Percentiles rank a stretch among this genome's conserved stretches.
These are phyloP conservation scores for Neurospora crassa DNA, from an alignment of 2,329 filamentous ascomycete species.

Conservation along the genomic window DNA sequence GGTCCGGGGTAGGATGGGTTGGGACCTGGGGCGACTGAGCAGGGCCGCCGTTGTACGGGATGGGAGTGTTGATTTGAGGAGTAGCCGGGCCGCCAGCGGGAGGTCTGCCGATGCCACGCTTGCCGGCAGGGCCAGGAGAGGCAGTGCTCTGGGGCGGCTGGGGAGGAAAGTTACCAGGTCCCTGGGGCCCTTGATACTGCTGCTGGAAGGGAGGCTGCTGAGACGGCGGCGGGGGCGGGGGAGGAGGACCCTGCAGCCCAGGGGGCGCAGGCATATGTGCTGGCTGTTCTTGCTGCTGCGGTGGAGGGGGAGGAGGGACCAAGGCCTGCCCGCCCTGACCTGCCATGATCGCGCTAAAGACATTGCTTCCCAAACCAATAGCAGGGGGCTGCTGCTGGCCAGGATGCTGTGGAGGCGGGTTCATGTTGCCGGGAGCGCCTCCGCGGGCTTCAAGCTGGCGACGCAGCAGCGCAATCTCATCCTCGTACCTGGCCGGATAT, in stretches of 20 bases:
- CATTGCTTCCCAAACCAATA: constrained; percentile 81
- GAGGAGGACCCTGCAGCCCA: constrained; percentile 48
- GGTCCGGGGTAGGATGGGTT: constrained; percentile 72
- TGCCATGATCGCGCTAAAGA: constrained; percentile 95
- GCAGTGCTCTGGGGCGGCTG: constrained; percentile 78
- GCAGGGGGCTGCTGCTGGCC: constrained; percentile 80
- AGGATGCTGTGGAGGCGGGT: constrained; percentile 65
- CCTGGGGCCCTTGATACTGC: constrained; percentile 44
- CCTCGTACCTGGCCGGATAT: constrained; percentile 64
- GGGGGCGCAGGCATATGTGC: constrained; percentile 63
- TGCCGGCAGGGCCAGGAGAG: constrained; percentile 75
- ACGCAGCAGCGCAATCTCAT: constrained; percentile 76
- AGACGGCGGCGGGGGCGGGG: constrained; percentile 49
- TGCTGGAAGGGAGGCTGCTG: constrained; percentile 66
- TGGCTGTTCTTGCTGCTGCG: constrained; percentile 46
- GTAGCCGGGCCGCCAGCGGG: constrained; percentile 66
- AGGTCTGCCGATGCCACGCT: constrained; percentile 57
- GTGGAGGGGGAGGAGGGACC: constrained; percentile 67
- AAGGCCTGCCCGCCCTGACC: constrained; percentile 73
- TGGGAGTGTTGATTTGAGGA: constrained; percentile 81
- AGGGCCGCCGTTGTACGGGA: constrained; percentile 68
- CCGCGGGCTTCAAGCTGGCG: constrained; percentile 70
- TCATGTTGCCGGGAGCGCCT: constrained; percentile 45
- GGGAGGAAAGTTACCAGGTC: constrained; percentile 63
- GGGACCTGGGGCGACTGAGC: constrained; percentile 73